These are phyloP conservation scores for Styphnolobium japonicum DNA, from an alignment of 306 rosid genomes.

Conservation along the genomic window DNA sequence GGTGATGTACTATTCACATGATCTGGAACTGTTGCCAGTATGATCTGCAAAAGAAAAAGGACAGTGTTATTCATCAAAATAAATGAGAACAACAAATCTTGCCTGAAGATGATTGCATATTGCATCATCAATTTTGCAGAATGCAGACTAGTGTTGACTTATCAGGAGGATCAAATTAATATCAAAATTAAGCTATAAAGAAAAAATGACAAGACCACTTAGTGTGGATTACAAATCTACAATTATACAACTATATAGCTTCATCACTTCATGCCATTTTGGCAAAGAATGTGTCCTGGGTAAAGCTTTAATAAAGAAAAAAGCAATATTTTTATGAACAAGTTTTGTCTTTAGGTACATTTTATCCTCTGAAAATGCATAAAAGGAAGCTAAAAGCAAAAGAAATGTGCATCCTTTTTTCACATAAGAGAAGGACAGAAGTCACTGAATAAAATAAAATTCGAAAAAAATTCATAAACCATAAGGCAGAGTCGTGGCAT, in stretches of 20 bases:
- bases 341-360: neutral
- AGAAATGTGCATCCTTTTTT: neutral
- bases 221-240: slow-evolving; percentile 1
- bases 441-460: slow-evolving; percentile 12
- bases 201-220: neutral
- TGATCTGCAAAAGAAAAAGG: slow-evolving; percentile 48
- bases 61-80: slow-evolving; percentile 10
- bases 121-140: neutral
- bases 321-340: neutral
- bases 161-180: slow-evolving; percentile 3
- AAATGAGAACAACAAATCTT: neutral
- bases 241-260: neutral
- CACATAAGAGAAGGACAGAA: slow-evolving; percentile 8
- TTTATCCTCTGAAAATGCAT: slow-evolving; percentile 2
- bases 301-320: neutral
- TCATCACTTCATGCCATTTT: slow-evolving; percentile 4
- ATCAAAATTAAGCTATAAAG: slow-evolving; percentile 10
- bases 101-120: slow-evolving; percentile 6
- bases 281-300: neutral
- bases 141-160: slow-evolving; percentile 1
- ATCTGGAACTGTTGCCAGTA: slow-evolving; percentile 79
- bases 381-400: neutral
- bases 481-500: neutral
- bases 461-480: neutral
- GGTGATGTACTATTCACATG: slow-evolving; percentile 53